Evolutionary conservation across 768 basidiomycete species (phyloP).

Genomic region (Lactarius trivialis): DNA sequence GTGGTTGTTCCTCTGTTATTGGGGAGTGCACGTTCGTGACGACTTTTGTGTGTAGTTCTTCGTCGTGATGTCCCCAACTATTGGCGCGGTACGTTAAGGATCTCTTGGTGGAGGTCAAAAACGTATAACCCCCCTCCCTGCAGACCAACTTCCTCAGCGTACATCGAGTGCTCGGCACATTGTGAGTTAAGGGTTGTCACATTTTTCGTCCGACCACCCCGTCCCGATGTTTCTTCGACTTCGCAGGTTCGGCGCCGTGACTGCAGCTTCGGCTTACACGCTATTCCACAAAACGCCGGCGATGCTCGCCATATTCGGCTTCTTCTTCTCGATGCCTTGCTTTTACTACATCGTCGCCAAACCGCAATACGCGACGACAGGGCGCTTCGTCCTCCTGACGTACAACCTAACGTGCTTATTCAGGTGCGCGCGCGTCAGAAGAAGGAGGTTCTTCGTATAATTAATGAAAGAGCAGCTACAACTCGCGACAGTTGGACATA

Average conservation of each 20-base stretch:
- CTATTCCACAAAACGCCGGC: conserved; percentile 70
- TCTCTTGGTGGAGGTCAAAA: conserved; percentile 18
- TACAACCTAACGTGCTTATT: conserved; percentile 79
- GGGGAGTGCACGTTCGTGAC: neutral
- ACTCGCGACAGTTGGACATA: conserved; percentile 57
- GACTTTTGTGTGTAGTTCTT: conserved; percentile 50
- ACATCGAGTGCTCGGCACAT: conserved; percentile 79
- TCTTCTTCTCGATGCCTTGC: conserved; percentile 87
- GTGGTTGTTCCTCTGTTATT: conserved; percentile 23
- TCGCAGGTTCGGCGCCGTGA: conserved; percentile 65
- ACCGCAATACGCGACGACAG: conserved; percentile 68
- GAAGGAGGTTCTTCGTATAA: conserved; percentile 15
- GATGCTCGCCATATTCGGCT: conserved; percentile 75
- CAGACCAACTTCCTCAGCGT: conserved; percentile 83
- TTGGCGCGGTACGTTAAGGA: conserved; percentile 62
- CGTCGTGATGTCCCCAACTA: conserved; percentile 86
- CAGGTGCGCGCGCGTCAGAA: conserved; percentile 28
- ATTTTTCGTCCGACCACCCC: neutral
- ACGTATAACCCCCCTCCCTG: neutral
- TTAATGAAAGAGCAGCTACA: conserved; percentile 56
- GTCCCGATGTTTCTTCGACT: conserved; percentile 15
- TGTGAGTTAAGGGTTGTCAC: conserved; percentile 42
- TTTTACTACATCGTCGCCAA: conserved; percentile 83
- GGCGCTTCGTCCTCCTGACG: conserved; percentile 76
- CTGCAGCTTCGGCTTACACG: conserved; percentile 66